phyloP scores from a whole-genome alignment of 257 asterid genomes.

The Haberlea rhodopensis region DNA sequence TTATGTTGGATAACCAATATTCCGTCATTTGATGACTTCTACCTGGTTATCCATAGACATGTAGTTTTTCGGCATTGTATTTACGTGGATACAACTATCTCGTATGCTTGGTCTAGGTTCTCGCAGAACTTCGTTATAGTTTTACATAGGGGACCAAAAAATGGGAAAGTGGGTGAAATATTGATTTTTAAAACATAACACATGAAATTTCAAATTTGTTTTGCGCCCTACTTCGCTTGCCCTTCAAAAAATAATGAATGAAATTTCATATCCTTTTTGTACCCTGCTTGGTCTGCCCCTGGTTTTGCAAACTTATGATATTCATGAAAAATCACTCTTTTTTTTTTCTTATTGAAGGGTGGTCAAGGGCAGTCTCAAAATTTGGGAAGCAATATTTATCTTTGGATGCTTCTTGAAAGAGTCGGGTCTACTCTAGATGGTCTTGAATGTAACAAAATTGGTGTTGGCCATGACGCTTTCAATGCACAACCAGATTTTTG shows the following conservation, averaged over 20 bases:
- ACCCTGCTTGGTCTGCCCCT: conserved; percentile 6
- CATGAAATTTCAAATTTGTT: not conserved
- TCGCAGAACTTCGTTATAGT: conserved; percentile 5
- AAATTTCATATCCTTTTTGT: too few species aligned
- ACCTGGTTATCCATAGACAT: conserved; percentile 90
- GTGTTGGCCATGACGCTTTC: conserved; percentile 76
- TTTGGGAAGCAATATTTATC: conserved; percentile 77
- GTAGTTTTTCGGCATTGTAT: conserved; percentile 32
- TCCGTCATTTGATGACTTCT: conserved; percentile 84
- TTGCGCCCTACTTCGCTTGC: too few species aligned
- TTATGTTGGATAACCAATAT: conserved; percentile 79
- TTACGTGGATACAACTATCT: not conserved
- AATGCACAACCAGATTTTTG: conserved; percentile 77
- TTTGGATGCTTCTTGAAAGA: conserved; percentile 99
- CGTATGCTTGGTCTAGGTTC: conserved; percentile 12
- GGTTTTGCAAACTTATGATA: not conserved
- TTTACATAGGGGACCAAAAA: not conserved
- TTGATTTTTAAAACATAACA: too few species aligned
- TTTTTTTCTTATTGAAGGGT: conserved; percentile 51
- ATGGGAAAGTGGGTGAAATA: not conserved
- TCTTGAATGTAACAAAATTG: conserved; percentile 90
- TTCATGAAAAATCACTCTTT: conserved; percentile 3
- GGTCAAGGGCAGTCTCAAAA: conserved; percentile 76
- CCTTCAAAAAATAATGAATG: too few species aligned
- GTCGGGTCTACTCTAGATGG: conserved; percentile 90